Base-by-base conservation (phyloP, 306 rosid genomes). In the Rubus parviflorus region DNA sequence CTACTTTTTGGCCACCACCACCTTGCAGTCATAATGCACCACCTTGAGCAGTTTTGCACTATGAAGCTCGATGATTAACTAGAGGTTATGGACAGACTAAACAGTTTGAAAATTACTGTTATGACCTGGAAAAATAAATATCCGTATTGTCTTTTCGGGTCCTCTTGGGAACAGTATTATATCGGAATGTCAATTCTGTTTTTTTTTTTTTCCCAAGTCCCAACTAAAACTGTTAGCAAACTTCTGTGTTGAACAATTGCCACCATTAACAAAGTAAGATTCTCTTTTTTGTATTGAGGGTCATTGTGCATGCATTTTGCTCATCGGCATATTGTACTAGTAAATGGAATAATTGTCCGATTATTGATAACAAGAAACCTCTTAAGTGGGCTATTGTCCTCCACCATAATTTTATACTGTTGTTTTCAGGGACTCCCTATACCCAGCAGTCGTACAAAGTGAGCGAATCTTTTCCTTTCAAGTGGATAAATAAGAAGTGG, bases 401-500 rank as follows among this genome's bases (percentile, higher is more conserved):
- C 17, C 6, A 14, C 71, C 22, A 1, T 37, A 6, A 19, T 37
- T 54, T 43, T 8, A 54, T 40, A 16, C 46, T 60, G 72, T 81
- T 64, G 35, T 37, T 60, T 84, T 72, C 81, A 93, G 98, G 98
- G 68, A 93, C 97, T 69, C 88, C 97, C 20, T 93, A 88, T 82
- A 91, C 95, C 46, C 98, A 93, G 81, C 98, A 93, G 78, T 93
- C 98, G 3, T 93, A 93, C 84, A 93, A 93, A 83, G 97, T 93
- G 73, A 90, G 97, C 8, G 97, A 93, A 83, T 88, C 96, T 41
- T 93, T 93, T 84, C 97, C 97, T 53, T 90, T 82, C 85, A 93
- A 93, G 84, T 93, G 97, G 97, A 92, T 92, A 82, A 92, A 92
- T 86, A 92, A 92, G 87, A 92, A 92, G 82, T 92, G 97, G 97